phyloP scores from a whole-genome alignment of 2,329 filamentous ascomycete genomes.

The Cryphonectria nitschkei region DNA sequence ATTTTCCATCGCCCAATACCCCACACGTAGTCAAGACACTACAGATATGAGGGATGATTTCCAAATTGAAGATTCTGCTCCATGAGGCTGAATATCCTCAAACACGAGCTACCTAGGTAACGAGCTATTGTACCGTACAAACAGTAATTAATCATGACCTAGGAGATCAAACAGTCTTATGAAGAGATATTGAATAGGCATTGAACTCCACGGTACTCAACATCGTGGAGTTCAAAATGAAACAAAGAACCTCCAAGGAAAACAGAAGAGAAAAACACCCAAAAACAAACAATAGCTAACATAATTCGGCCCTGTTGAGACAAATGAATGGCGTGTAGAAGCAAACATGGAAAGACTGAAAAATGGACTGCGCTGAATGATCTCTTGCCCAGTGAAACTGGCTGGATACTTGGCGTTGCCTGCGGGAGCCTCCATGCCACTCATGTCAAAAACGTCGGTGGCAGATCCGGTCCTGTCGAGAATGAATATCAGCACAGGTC shows the following conservation, averaged over 20 bases:
- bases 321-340: background rate
- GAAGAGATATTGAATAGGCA: too few relatives aligned
- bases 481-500: slow-evolving; percentile 10
- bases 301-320: background rate
- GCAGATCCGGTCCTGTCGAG: slow-evolving; percentile 35
- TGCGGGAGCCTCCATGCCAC: background rate
- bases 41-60: background rate
- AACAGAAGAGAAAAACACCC: too few relatives aligned
- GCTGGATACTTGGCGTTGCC: background rate
- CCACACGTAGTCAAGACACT: background rate
- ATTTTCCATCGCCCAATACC: background rate
- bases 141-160: background rate
- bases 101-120: background rate
- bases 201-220: too few relatives aligned
- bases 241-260: too few relatives aligned
- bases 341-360: background rate
- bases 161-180: background rate
- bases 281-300: background rate
- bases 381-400: background rate
- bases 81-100: background rate
- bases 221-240: background rate
- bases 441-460: slow-evolving; percentile 34
- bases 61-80: background rate
- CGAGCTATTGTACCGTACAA: background rate
- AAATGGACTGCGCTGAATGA: background rate